Base-by-base conservation (phyloP, 352 stramenopile species). In the Phytophthora agathidicida region DNA sequence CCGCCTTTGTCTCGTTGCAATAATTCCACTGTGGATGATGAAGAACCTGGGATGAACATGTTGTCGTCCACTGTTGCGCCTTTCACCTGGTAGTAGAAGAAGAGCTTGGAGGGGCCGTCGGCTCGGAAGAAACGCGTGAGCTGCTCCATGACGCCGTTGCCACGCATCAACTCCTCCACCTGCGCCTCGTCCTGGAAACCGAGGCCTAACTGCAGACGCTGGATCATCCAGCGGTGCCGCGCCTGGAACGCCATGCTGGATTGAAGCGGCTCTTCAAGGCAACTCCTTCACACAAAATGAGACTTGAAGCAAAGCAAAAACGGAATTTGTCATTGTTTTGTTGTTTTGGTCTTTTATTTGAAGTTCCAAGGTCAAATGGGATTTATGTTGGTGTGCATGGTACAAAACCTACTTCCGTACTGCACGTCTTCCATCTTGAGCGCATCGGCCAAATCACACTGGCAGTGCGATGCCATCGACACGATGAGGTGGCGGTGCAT, bases 171-270 rank as follows among this genome's bases (percentile, higher is more conserved):
- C 52, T 93, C 85, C 53, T 94, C 83, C 16, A 94, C 76, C 26
- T 91, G 79, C 30, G 71, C 64, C 46, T 93, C 85, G 39, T 93
- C 83, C 5, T 70, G 60, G 56, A 94, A 91, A 13, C 81, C 80
- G n/a, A 94, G 67, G 6, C 75, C 65, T 11, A 83, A 69, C 57
- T 94, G 83, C 43, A 94, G 56, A 23, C 85, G 83, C 77, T 93
- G 83, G 49, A 94, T 90, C 60, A 93, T 79, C 85, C 85, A 94
- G 54, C 83, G 83, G 46, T 94, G 85, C 16, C 85, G 79, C 36
- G 81, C 85, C 65, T 94, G 85, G 82, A 94, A 93, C 53, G 85
- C 84, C 84, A 93, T 93, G 24, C 3, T 32, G n/a, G 17, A 9
- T 2, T n/a, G 10, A 17, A 20, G 8, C 7, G 8, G 16, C 11